Evolutionary conservation across 2,329 filamentous ascomycete species (phyloP), one percentile per base, ranked within the genome.

Genomic region (Amauroascus verrucosus): DNA sequence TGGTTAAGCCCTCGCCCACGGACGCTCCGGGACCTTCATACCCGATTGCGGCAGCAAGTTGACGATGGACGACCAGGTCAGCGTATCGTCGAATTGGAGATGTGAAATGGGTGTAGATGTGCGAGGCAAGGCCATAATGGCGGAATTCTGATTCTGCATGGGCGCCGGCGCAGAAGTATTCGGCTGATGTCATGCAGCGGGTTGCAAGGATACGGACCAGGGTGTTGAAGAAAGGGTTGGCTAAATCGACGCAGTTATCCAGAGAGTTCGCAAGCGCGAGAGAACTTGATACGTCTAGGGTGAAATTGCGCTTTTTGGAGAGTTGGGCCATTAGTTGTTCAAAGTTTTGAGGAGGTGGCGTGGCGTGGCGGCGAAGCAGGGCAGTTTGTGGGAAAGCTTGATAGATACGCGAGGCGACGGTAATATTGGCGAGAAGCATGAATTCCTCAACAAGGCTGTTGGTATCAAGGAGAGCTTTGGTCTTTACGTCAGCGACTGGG

Each of bases 51-150:
- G 93, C 91, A 0, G 93, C 91, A 50, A 98, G 83, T 74, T 98
- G 93, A 13, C 91, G 80, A 70, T 98, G 91, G 4, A 88, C 91
- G 53, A 95, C 83, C 2, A 98, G 79, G 73, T 98, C 93, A n/a
- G 91, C 91, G 67, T 98, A 98, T 28, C 94, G 87, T 55, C 93
- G 86, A 67, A 98, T 98, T 2, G 93, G 94, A 2, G 87, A 94
- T 0, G 93, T 98, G 72, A 98, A 98, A 70, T 98, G 93, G 1
- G 93, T 98, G 75, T 98, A 98, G 67, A 98, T 98, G 64, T 94
- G 87, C 2, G 86, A 89, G 0, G 94, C 94, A 33, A 98, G 83
- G 61, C 93, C 93, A 70, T 98, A 98, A 73, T 98, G 94, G 50
- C 88, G 82, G 78, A 95, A 98, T 67, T 97, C 93, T 0, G 88